phyloP scores from a whole-genome alignment of 1,139 yeast species.

The Kazachstania sp. region DNA sequence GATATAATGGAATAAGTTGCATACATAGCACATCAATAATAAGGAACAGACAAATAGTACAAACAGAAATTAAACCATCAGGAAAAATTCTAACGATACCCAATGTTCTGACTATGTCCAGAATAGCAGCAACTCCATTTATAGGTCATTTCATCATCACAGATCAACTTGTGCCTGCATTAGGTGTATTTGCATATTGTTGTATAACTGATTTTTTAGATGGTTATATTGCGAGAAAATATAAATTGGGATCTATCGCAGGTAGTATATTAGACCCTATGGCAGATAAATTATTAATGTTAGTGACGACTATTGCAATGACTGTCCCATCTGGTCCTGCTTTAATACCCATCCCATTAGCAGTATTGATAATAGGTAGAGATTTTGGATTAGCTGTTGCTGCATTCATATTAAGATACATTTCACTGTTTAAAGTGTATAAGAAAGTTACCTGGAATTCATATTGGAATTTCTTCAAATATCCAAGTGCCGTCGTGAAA shows the following conservation, averaged over 20 bases:
- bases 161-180: slow-evolving; percentile 53
- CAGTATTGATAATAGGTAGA: slow-evolving; percentile 71
- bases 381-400: slow-evolving; percentile 71
- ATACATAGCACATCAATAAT: neutral
- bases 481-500: slow-evolving; percentile 81
- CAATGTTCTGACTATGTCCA: slow-evolving; percentile 68
- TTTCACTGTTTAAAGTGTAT: slow-evolving; percentile 67
- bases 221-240: slow-evolving; percentile 81
- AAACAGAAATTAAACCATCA: neutral
- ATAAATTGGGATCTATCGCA: slow-evolving; percentile 65
- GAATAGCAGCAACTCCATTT: slow-evolving; percentile 72
- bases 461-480: slow-evolving; percentile 58
- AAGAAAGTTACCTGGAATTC: slow-evolving; percentile 44
- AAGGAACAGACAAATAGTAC: neutral
- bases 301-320: slow-evolving; percentile 70
- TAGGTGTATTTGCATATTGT: slow-evolving; percentile 69
- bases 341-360: slow-evolving; percentile 56
- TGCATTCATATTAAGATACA: slow-evolving; percentile 65
- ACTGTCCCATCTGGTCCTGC: slow-evolving; percentile 50
- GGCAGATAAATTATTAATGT: slow-evolving; percentile 90
- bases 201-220: slow-evolving; percentile 87
- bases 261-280: slow-evolving; percentile 93
- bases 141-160: slow-evolving; percentile 70
- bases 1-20: neutral
- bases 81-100: slow-evolving; percentile 40